Evolutionary conservation across 306 rosid species (phyloP).

Genomic region (Rosa rugosa): DNA sequence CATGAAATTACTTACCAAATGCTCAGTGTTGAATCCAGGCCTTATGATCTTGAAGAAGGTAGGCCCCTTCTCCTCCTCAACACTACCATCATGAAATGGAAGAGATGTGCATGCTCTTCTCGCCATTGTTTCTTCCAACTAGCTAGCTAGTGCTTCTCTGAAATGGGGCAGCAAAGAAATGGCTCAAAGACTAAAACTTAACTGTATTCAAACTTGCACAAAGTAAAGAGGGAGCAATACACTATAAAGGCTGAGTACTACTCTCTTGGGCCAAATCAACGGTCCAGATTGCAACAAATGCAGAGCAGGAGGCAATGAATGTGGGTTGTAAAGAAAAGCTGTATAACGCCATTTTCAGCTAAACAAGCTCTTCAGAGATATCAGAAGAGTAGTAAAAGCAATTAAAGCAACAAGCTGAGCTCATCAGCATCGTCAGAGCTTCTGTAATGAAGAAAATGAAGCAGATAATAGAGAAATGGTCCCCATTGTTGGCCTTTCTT

Average conservation of each 20-base stretch:
- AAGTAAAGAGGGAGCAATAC: background rate
- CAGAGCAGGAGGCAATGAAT: background rate
- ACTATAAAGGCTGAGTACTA: background rate
- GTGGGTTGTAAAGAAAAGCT: background rate
- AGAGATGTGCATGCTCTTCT: background rate
- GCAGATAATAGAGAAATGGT: background rate
- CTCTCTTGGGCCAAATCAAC: background rate
- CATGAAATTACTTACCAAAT: slow-evolving; percentile 17
- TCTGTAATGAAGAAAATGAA: background rate
- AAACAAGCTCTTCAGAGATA: background rate
- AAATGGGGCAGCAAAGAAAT: background rate
- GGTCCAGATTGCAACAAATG: background rate
- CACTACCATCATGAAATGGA: background rate
- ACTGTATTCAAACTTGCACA: background rate
- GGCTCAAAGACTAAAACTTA: background rate
- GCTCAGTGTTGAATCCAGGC: slow-evolving; percentile 14
- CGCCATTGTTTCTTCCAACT: background rate
- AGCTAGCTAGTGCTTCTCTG: background rate
- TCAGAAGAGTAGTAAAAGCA: background rate
- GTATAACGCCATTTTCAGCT: background rate
- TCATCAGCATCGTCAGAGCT: background rate
- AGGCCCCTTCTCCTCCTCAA: background rate
- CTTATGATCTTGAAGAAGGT: slow-evolving; percentile 29
- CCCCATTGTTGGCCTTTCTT: background rate
- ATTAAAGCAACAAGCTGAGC: background rate